Evolutionary conservation across 306 rosid species (phyloP).

Genomic region (Citrullus colocynthis): DNA sequence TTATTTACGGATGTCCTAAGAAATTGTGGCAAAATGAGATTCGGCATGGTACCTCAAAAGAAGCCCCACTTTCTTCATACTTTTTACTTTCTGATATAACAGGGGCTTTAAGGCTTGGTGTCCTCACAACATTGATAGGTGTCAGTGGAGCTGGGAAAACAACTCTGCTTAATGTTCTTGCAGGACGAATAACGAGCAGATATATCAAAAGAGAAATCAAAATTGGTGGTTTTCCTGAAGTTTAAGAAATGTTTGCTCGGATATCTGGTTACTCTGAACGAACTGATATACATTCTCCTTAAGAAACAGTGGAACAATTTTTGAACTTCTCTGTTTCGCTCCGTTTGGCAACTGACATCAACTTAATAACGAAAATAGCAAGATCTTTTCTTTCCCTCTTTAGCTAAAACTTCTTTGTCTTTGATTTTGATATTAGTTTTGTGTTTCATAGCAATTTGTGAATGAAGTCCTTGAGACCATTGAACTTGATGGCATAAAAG

Average conservation of each 20-base stretch:
- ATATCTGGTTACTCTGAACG: conserved; percentile 40
- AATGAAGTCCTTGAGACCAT: conserved; percentile 40
- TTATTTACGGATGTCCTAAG: too few species aligned
- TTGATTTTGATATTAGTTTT: background rate
- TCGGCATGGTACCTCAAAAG: background rate
- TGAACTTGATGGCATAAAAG: conserved; percentile 34
- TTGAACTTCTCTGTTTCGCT: conserved; percentile 31
- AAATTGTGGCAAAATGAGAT: too few species aligned
- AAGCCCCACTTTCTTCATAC: conserved; percentile 19
- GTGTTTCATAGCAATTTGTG: conserved; percentile 24
- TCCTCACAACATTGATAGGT: conserved; percentile 16
- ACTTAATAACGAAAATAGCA: conserved; percentile 23
- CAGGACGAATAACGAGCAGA: conserved; percentile 34
- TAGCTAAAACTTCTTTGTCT: background rate
- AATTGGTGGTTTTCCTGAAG: conserved; percentile 34
- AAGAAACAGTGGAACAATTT: conserved; percentile 30
- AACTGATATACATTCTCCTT: conserved; percentile 33
- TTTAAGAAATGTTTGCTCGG: conserved; percentile 35
- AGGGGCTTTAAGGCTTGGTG: conserved; percentile 28
- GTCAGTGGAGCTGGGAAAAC: too few species aligned
- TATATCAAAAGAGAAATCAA: conserved; percentile 20
- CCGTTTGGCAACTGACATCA: conserved; percentile 26
- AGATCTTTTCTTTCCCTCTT: background rate
- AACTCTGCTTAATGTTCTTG: conserved; percentile 31
- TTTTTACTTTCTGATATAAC: conserved; percentile 10